Base-by-base conservation (phyloP, 169 alveolate species). In the Cytauxzoon felis region DNA sequence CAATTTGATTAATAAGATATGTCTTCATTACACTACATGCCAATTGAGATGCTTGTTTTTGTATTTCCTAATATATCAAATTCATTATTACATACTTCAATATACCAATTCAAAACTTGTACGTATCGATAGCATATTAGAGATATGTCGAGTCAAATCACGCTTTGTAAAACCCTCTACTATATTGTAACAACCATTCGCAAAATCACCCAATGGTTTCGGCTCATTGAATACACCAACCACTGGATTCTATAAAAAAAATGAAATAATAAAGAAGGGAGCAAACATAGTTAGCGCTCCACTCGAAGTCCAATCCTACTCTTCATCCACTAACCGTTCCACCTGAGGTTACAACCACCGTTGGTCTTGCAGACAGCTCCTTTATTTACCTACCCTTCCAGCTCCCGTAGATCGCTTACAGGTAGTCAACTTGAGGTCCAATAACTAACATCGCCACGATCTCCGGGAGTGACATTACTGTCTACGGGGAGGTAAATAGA, bases 1-100 rank as follows among this genome's bases (percentile, higher is more conserved):
- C 92, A 18, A 86, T 86, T n/a, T 78, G 85, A 26, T 84, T 81
- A 30, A 86, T 86, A 9, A 86, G 58, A 38, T 57, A 58, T 45
- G 65, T 73, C 68, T 86, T 86, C 81, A 86, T 53, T 53, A 81
- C 86, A 11, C 82, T 78, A 21, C 92, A 81, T 30, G 88, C 81
- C 9, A 86, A 63, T 52, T 81, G 90, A 26, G 88, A 56, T n/a
- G 87, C 83, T 51, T 49, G 70, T 68, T 78, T 73, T 30, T 86
- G 92, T 27, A 64, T 49, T 34, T 63, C 84, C 82, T 71, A 36
- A 0, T 29, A 2, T 13, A 13, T 19, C 4, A 18, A 7, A 9
- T 13, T 21, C 3, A 23, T 13, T n/a, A n/a, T 0, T 0, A 9
- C 0, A 26, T 23, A 0, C 16, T 1, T 3, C 3, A 5, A 30